A percentile compares a stretch with the other conserved stretches of the same genome.
Evolutionary conservation across 2,329 filamentous ascomycete species (phyloP).

Genomic region (Fusarium ramigenum): DNA sequence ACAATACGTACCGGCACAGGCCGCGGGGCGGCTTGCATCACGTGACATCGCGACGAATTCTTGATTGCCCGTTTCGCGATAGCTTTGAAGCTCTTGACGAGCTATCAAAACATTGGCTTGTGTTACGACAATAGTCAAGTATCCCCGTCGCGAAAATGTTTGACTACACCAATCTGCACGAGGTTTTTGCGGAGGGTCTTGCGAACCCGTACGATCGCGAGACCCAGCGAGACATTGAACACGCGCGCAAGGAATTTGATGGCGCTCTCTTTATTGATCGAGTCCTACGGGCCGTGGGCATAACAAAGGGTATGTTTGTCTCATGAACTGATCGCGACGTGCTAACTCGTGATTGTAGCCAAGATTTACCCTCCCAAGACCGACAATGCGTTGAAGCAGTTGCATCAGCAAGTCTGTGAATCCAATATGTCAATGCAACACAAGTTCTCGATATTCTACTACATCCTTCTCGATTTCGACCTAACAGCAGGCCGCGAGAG

Average conservation of each 20-base stretch:
- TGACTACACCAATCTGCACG: slow-evolving; percentile 72
- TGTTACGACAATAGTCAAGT: neutral
- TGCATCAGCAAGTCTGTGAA: slow-evolving; percentile 76
- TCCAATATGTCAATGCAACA: slow-evolving; percentile 74
- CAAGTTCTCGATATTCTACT: slow-evolving; percentile 85
- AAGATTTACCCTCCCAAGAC: slow-evolving; percentile 80
- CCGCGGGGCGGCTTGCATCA: slow-evolving; percentile 6
- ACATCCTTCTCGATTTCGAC: slow-evolving; percentile 81
- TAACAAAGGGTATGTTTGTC: slow-evolving; percentile 69
- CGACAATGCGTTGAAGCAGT: slow-evolving; percentile 71
- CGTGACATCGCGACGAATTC: slow-evolving; percentile 38
- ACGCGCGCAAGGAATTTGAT: slow-evolving; percentile 72
- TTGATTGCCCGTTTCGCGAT: slow-evolving; percentile 34
- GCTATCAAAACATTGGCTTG: slow-evolving; percentile 9
- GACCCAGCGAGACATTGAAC: slow-evolving; percentile 69
- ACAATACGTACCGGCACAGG: slow-evolving; percentile 43
- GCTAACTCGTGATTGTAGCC: slow-evolving; percentile 49
- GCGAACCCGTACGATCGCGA: slow-evolving; percentile 71
- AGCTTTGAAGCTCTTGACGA: slow-evolving; percentile 28
- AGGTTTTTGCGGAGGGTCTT: slow-evolving; percentile 70
- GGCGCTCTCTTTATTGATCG: slow-evolving; percentile 83
- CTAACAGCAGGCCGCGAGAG: slow-evolving; percentile 60
- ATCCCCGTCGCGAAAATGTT: slow-evolving; percentile 56
- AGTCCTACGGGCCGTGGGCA: slow-evolving; percentile 74
- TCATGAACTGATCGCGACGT: accelerated